Evolutionary conservation across 2,329 filamentous ascomycete genomes (phyloP).

Genomic region (Didymella arachidicola): DNA sequence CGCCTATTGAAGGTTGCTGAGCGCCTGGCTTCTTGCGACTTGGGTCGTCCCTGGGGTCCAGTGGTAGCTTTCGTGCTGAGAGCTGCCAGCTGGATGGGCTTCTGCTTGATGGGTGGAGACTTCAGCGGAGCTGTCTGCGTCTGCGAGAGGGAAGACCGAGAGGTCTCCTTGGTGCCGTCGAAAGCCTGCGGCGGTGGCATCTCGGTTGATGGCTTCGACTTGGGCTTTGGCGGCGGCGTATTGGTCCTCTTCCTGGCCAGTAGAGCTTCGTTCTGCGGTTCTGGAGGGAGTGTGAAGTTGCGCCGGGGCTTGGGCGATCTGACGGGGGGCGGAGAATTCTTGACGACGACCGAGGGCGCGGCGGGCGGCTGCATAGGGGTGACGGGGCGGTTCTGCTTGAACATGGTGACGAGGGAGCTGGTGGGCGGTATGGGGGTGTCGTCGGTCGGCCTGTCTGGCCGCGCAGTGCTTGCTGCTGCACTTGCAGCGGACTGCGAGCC

Average conservation of each 20-base stretch:
- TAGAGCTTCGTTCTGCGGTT: constrained; percentile 30
- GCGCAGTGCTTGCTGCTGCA: constrained; percentile 22
- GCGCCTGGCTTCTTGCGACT: constrained; percentile 35
- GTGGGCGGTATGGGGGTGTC: constrained; percentile 68
- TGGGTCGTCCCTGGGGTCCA: constrained; percentile 31
- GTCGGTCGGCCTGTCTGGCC: constrained; percentile 55
- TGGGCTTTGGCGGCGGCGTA: constrained; percentile 36
- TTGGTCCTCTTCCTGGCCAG: constrained; percentile 32
- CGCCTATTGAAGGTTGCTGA: constrained; percentile 30
- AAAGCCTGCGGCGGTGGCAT: constrained; percentile 22
- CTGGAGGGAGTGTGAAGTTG: constrained; percentile 41
- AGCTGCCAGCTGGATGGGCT: constrained; percentile 33
- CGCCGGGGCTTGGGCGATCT: constrained; percentile 54
- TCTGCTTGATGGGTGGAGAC: constrained; percentile 37
- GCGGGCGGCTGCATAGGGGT: constrained; percentile 27
- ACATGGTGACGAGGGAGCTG: constrained; percentile 71
- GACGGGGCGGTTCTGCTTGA: constrained; percentile 62
- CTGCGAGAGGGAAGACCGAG: constrained; percentile 25
- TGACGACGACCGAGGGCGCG: constrained; percentile 30
- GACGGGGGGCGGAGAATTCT: constrained; percentile 44
- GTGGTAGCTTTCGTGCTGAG: constrained; percentile 29
- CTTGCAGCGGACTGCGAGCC: constrained; percentile 26
- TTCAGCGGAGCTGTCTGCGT: constrained; percentile 34
- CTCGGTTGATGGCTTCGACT: constrained; percentile 40
- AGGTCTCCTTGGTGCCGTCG: constrained; percentile 25